Conservation (phyloP, 148 eudicot species). For the Rhododendron williamsianum region DNA sequence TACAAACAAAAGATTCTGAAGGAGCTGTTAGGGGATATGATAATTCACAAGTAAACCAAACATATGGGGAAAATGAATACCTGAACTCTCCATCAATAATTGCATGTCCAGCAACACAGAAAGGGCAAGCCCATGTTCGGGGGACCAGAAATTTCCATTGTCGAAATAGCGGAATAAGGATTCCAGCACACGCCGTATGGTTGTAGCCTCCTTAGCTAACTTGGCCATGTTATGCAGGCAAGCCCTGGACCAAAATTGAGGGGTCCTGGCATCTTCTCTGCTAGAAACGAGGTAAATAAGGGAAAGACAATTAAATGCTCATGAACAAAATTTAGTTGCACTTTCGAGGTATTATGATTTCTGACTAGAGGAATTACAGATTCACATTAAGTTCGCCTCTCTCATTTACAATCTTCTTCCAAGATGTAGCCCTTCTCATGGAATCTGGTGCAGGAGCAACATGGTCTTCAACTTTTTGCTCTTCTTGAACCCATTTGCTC, state of each 20-base stretch:
- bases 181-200: slow-evolving; percentile 67
- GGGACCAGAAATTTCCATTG: slow-evolving; percentile 55
- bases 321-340: slow-evolving; percentile 3
- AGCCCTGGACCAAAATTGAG: slow-evolving; percentile 75
- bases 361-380: slow-evolving; percentile 18
- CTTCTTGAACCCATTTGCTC: slow-evolving; percentile 35
- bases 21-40: background rate
- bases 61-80: slow-evolving; percentile 21
- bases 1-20: background rate
- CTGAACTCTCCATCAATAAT: slow-evolving; percentile 60
- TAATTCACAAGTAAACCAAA: background rate
- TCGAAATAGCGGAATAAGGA: slow-evolving; percentile 65
- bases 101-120: slow-evolving; percentile 75
- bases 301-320: background rate
- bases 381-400: slow-evolving; percentile 50
- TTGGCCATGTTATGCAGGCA: slow-evolving; percentile 82
- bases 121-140: slow-evolving; percentile 60
- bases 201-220: slow-evolving; percentile 73
- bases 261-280: slow-evolving; percentile 56
- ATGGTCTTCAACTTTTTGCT: slow-evolving; percentile 30
- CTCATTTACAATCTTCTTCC: slow-evolving; percentile 52
- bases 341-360: slow-evolving; percentile 2
- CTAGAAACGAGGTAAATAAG: slow-evolving; percentile 6
- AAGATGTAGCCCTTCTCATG: slow-evolving; percentile 40
- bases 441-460: slow-evolving; percentile 26